phyloP scores from a whole-genome alignment of 208 protist species.

The Wallacemonas sp. region DNA sequence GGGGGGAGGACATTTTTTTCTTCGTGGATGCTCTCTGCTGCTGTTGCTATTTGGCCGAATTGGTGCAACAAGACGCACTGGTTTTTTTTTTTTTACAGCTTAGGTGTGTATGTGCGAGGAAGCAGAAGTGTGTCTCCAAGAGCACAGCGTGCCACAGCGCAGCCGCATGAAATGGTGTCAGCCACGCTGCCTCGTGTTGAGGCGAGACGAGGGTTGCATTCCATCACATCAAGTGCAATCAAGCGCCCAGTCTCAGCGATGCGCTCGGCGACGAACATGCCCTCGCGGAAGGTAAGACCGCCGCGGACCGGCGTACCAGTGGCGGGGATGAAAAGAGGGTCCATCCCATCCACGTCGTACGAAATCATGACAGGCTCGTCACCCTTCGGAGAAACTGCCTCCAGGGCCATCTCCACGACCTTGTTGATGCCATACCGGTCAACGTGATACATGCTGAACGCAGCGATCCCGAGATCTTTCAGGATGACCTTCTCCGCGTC shows the following conservation, averaged over 20 bases:
- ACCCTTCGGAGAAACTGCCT: slow-evolving; percentile 38
- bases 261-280: slow-evolving; percentile 39
- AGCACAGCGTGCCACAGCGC: slow-evolving; percentile 43
- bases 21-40: neutral
- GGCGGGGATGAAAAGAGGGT: slow-evolving; percentile 48
- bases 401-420: slow-evolving; percentile 48
- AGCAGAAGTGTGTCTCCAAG: slow-evolving; percentile 49
- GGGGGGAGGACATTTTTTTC: neutral
- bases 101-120: slow-evolving; percentile 24
- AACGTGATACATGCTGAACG: slow-evolving; percentile 59
- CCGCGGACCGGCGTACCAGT: slow-evolving; percentile 64
- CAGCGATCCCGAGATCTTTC: slow-evolving; percentile 43
- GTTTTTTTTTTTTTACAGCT: slow-evolving; percentile 19
- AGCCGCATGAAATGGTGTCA: slow-evolving; percentile 46
- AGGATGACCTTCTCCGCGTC: slow-evolving; percentile 60
- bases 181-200: slow-evolving; percentile 23
- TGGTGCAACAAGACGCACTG: neutral
- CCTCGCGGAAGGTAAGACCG: slow-evolving; percentile 56
- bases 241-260: slow-evolving; percentile 50
- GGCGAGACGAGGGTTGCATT: slow-evolving; percentile 68
- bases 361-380: slow-evolving; percentile 59
- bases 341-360: slow-evolving; percentile 72
- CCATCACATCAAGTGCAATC: slow-evolving; percentile 55
- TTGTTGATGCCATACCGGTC: slow-evolving; percentile 62
- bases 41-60: neutral